Evolutionary conservation across 2,329 filamentous ascomycete genomes (phyloP).

Genomic region (Penicillium sp.): DNA sequence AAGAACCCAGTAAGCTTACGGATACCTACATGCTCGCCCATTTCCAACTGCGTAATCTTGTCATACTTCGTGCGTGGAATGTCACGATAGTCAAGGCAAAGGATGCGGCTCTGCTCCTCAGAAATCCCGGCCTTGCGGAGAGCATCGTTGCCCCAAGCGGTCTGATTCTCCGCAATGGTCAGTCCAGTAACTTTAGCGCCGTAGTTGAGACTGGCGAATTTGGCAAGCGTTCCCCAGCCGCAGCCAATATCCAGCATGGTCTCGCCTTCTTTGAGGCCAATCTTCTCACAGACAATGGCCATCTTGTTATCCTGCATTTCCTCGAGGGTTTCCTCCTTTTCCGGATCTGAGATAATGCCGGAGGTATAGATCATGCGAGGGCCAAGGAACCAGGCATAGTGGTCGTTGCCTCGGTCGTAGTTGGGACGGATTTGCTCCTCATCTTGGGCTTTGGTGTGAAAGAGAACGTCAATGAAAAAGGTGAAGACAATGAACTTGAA

Average conservation of each 20-base stretch:
- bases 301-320: conserved; percentile 79
- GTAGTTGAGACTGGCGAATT: conserved; percentile 82
- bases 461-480: too few relatives aligned
- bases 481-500: too few relatives aligned
- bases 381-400: conserved; percentile 36
- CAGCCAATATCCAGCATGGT: conserved; percentile 84
- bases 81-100: too few relatives aligned
- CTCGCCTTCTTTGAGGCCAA: conserved; percentile 73
- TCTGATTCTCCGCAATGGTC: conserved; percentile 86
- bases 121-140: conserved; percentile 21
- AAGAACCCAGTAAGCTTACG: conserved; percentile 74
- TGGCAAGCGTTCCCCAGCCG: conserved; percentile 86
- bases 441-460: conserved; percentile 3
- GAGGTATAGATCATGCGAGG: conserved; percentile 38
- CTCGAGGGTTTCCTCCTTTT: conserved; percentile 32
- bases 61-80: too few relatives aligned
- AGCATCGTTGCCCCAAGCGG: conserved; percentile 83
- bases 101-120: too few relatives aligned
- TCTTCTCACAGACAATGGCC: conserved; percentile 85
- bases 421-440: conserved; percentile 34
- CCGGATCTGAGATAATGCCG: conserved; percentile 31
- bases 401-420: conserved; percentile 36
- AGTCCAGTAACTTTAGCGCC: conserved; percentile 68
- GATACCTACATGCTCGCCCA: conserved; percentile 55
- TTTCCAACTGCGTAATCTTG: too few relatives aligned